Base-by-base conservation (phyloP, 345 rosid species). In the Triadica sebifera region DNA sequence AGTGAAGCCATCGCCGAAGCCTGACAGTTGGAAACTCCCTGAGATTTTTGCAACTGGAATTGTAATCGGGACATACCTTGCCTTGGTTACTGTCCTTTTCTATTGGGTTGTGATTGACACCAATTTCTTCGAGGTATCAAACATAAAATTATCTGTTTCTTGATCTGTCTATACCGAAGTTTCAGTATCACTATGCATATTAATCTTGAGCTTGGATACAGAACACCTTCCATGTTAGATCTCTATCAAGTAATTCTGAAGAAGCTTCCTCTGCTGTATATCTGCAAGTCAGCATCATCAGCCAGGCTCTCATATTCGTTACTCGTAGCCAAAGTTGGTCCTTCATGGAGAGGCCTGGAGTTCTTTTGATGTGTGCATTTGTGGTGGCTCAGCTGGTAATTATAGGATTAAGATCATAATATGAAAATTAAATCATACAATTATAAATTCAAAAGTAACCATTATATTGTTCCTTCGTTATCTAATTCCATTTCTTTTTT, bases 271-370 rank as follows among this genome's bases (percentile, higher is more conserved):
- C 98, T 15, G 98, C 98, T 52, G 72, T 94, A 53, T 92, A 94
- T 87, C 91, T 94, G 57, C 98, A 94, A 86, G 96, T 94, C 66
- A 94, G 98, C 81, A 94, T 94, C 81, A 91, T 92, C 78, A 94
- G 98, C 77, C 98, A 90, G 83, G 97, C 98, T 80, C 92, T 94
- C 75, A 94, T 94, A 79, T 94, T 92, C 45, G 98, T 94, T 52
- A 94, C 97, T 9, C 93, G 97, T 12, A 92, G 98, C 76, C 95
- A 85, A 85, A 89, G 89, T 79, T 92, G 97, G 98, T 94, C 98
- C 4, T 92, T 86, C 77, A 37, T 85, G 6, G 98, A 94, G 84
- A 86, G 98, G 77, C 98, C 98, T 4, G 95, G 97, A 70, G 56
- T 51, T 65, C 94, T 93, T 75, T 77, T 93, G 91, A 83, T 92